Conservation (phyloP, 108 stramenopile species). For the Nannochloropsis salina region DNA sequence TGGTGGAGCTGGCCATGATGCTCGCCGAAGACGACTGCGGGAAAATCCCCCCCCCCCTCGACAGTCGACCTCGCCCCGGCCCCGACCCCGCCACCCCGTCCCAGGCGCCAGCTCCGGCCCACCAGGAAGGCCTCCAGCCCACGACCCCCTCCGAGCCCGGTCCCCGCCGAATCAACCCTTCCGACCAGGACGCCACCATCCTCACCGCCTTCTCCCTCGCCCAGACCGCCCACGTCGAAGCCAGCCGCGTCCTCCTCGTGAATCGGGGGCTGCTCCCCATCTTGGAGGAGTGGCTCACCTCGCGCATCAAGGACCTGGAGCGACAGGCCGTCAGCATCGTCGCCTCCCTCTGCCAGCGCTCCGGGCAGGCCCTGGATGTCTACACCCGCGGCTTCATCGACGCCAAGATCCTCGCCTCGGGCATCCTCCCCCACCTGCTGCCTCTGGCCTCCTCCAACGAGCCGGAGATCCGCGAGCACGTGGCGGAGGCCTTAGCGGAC, state of each 20-base stretch:
- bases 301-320: neutral
- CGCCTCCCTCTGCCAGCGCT: neutral
- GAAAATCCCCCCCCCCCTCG: no score
- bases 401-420: neutral
- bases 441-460: neutral
- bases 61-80: neutral
- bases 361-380: neutral
- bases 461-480: neutral
- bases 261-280: neutral
- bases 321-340: neutral
- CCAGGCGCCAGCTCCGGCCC: neutral
- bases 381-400: conserved; percentile 9
- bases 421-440: neutral
- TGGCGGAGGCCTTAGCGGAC: neutral
- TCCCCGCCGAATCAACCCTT: neutral
- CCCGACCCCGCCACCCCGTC: neutral
- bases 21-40: neutral
- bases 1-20: neutral
- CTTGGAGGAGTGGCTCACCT: neutral
- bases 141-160: neutral
- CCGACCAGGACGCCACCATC: conserved; percentile 4
- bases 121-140: neutral
- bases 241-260: neutral
- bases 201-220: neutral
- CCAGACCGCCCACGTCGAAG: neutral